Evolutionary conservation across 371 early-diverging fungal genomes (phyloP).

Genomic region (Rhizopus stolonifer): DNA sequence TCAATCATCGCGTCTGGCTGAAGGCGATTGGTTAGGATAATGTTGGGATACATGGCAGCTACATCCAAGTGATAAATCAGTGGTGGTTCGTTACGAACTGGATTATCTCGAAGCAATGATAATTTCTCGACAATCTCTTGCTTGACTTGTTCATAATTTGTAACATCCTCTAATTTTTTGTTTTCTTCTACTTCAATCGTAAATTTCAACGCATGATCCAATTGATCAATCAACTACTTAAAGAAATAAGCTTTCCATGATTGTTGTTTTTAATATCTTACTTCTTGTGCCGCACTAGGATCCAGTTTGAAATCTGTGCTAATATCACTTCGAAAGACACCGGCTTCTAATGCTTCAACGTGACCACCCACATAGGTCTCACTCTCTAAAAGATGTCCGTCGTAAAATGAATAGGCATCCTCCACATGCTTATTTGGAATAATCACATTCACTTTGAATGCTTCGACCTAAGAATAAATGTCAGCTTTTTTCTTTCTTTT

Average conservation of each 20-base stretch:
- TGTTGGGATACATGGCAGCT: slow-evolving; percentile 99
- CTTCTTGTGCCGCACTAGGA: slow-evolving; percentile 73
- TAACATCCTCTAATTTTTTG: slow-evolving; percentile 63
- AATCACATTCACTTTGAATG: slow-evolving; percentile 88
- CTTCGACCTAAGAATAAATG: slow-evolving; percentile 69
- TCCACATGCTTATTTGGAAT: slow-evolving; percentile 97
- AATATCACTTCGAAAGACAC: slow-evolving; percentile 98
- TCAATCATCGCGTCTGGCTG: slow-evolving; percentile 98
- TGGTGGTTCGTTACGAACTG: slow-evolving; percentile 79
- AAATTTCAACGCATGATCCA: slow-evolving; percentile 91
- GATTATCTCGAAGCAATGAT: slow-evolving; percentile 68
- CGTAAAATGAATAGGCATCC: slow-evolving; percentile 71
- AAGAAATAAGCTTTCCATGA: no score
- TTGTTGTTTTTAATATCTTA: slow-evolving; percentile 23
- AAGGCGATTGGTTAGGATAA: slow-evolving; percentile 98
- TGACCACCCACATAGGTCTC: slow-evolving; percentile 99
- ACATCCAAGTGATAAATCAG: slow-evolving; percentile 99
- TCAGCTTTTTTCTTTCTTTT: neutral
- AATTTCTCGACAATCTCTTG: slow-evolving; percentile 47
- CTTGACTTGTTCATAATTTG: slow-evolving; percentile 77
- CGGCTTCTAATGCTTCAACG: slow-evolving; percentile 98
- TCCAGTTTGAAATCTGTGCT: slow-evolving; percentile 85
- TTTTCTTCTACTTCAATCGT: slow-evolving; percentile 85
- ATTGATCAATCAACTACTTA: slow-evolving; percentile 77
- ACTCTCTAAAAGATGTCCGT: slow-evolving; percentile 92